Evolutionary conservation across 345 rosid species (phyloP), one percentile per base, ranked within the genome.

Genomic region (Populus davidiana): DNA sequence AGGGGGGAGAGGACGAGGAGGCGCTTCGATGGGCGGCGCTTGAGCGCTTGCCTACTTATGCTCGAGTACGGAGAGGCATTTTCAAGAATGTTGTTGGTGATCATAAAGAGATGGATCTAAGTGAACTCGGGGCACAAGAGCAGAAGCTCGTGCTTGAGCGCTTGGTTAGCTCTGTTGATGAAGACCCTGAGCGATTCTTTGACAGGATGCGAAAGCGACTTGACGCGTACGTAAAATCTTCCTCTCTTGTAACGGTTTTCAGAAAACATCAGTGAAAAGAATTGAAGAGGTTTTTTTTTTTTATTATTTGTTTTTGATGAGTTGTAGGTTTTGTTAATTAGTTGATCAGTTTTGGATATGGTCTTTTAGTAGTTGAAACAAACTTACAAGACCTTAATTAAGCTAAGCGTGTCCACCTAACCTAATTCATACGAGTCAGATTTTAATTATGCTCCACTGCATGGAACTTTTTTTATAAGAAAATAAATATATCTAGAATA

Each of bases 21-120:
- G 94, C 90, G 69, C 90, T 95, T 4, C 91, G 87, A 23, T 95
- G 97, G 98, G 99, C 92, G 21, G 99, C 96, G 75, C 75, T 96
- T 56, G 94, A 96, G 89, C 85, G 99, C 39, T 83, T 96, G 54
- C 99, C 99, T 6, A 93, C 98, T 21, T 91, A 92, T 75, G 67
- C 83, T 3, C 81, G 98, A 9, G 91, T 84, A 23, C 91, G 99
- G 16, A 83, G 94, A 8, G 97, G 94, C 35, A 91, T 96, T 66
- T 96, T 92, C 82, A 87, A 67, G 86, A 89, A 91, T 78, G 63
- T 88, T 75, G 85, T 79, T 18, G 99, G 99, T 3, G 94, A 86
- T n/a, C 71, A 80, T 8, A 88, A 78, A 81, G 98, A 91, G 89
- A 84, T 93, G 74, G 90, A 83, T 18, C 87, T 95, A 12, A 85